Base-by-base conservation (phyloP, 1,284 basidiomycete species). In the Microbotryomycetes sp. region DNA sequence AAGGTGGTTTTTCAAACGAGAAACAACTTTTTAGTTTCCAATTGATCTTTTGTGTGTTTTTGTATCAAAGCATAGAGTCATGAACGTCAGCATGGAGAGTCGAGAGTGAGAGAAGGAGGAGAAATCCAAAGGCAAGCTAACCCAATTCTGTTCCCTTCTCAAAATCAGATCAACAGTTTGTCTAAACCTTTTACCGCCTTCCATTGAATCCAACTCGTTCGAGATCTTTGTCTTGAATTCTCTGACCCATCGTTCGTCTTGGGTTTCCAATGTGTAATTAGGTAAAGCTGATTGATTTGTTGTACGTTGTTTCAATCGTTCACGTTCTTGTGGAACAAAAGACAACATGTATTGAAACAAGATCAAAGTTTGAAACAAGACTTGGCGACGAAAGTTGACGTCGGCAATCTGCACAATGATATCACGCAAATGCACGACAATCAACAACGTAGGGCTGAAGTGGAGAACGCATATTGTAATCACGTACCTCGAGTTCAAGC, bases 351-450 rank as follows among this genome's bases (percentile, higher is more conserved):
- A 89, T 60, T 87, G 82, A 51, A 92, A 81, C 6, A 92, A 80
- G 56, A 93, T 88, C 42, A 92, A 80, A 15, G 91, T 80, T 73
- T 94, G 91, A 70, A 92, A 85, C 28, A 94, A 80, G 72, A 92
- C 84, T 77, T 94, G 92, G n/a, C 89, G 85, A 25, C 92, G 86
- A 77, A 94, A 94, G 65, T 87, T 83, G 0, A 86, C 86, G 72
- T 93, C 90, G 23, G 88, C 86, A 62, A 93, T 83, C 88, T 91
- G 68, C 3, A 67, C 60, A 68, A n/a, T n/a, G n/a, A n/a, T n/a
- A n/a, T n/a, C n/a, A 49, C 54, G 42, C 49, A 6, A 30, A 23
- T 22, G 19, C 9, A 9, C 3, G 28, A 29, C 22, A 31, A 7
- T 46, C 19, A 36, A 16, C 22, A 28, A 2, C 3, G 19, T 57